Base-by-base conservation (phyloP, 176 grass and related monocot species). In the Oryza nivara region DNA sequence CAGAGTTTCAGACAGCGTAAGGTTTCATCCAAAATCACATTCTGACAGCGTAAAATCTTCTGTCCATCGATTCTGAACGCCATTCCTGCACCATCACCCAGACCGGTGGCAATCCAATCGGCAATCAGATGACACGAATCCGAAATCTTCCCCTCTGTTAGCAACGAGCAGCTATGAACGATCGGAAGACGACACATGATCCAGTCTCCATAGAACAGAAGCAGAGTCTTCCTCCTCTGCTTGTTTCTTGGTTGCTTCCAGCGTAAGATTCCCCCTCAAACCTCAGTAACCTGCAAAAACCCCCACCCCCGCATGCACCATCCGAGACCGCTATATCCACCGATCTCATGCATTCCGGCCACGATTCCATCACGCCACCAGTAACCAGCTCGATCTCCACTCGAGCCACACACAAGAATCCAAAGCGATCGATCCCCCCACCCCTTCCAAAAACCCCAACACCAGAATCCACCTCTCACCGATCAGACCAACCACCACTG, bases 191-290 rank as follows among this genome's bases (percentile, higher is more conserved):
- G n/a, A 32, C 74, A 15, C 30, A 54, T 65, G 67, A 58, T 19
- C 54, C 63, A 48, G 25, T 47, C 9, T 48, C 1, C 43, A 22
- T 13, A 25, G 40, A 65, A 54, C 19, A 25, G 40, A 65, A 54
- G 58, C 77, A 67, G 15, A 23, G 23, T 43, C 12, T 5, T 54
- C 0, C 22, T 72, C n/a, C 30, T 20, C 54, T n/a, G 23, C 79
- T 60, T 63, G 23, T 74, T 68, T 63, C 11, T 88, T 88, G 73
- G 54, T 58, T 58, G 16, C 80, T 88, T 77, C 44, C 52, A 64
- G 41, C 0, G 41, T 73, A 73, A 48, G 76, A 65, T 30, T 82
- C 52, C 54, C 54, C 30, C 73, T 20, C 17, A 43, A n/a, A 71
- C 45, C 34, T 28, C 61, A 19, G 3, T 70, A n/a, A 5, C 0